phyloP scores from a whole-genome alignment of 192 early-diverging fungal species.

The Rhizoclosmatium globosum region DNA sequence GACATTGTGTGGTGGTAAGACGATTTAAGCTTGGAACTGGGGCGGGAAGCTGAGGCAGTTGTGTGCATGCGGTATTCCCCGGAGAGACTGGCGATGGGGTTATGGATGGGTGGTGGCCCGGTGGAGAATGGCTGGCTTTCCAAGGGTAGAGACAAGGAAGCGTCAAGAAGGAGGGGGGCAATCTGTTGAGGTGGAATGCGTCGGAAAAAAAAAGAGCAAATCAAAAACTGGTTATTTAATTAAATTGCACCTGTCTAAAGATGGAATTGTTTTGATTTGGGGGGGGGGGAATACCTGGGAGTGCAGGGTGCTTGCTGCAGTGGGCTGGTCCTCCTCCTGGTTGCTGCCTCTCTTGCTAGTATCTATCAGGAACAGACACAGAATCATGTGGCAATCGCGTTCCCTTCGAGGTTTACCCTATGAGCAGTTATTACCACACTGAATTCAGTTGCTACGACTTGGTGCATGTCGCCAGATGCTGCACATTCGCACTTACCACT shows the following conservation, averaged over 20 bases:
- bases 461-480: no score
- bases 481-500: no score
- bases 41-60: not conserved
- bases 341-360: no score
- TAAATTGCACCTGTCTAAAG: not conserved
- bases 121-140: conserved; percentile 64
- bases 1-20: not conserved
- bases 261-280: not conserved
- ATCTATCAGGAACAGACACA: no score
- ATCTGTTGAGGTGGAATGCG: no score
- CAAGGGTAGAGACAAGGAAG: not conserved
- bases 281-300: not conserved
- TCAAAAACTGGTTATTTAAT: not conserved
- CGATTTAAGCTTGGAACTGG: not conserved
- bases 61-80: not conserved
- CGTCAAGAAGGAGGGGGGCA: no score
- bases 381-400: no score
- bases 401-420: no score
- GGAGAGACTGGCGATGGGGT: not conserved
- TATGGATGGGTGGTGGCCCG: conserved; percentile 30
- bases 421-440: no score
- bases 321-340: no score
- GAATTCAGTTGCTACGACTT: no score
- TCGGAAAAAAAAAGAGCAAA: not conserved
- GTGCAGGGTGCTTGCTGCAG: no score